Conservation (phyloP, 495 filamentous ascomycete species). For the Aspergillus campestris region DNA sequence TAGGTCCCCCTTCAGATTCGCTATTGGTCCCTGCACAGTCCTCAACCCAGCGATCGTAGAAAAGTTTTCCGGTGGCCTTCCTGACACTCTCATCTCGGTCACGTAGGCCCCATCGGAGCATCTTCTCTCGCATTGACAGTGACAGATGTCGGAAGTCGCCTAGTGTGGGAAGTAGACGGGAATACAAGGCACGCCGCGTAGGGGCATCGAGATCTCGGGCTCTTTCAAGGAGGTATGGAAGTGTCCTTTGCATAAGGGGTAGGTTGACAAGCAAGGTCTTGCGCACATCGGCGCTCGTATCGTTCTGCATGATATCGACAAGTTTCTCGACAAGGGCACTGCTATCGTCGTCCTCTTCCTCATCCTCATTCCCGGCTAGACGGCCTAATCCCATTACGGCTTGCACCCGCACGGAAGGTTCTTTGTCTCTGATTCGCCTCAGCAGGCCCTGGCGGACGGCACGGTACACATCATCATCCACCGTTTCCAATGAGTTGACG, state of each 20-base stretch:
- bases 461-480: slow-evolving; percentile 83
- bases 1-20: slow-evolving; percentile 34
- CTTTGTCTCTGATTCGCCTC: slow-evolving; percentile 86
- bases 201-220: slow-evolving; percentile 79
- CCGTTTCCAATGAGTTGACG: slow-evolving; percentile 79
- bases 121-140: slow-evolving; percentile 90
- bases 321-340: slow-evolving; percentile 67
- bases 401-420: slow-evolving; percentile 82
- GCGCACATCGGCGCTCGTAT: slow-evolving; percentile 87
- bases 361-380: slow-evolving; percentile 70
- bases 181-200: slow-evolving; percentile 79
- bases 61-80: slow-evolving; percentile 81
- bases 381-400: slow-evolving; percentile 85
- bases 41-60: slow-evolving; percentile 92
- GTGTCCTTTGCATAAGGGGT: slow-evolving; percentile 65
- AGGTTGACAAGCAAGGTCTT: slow-evolving; percentile 83
- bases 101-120: slow-evolving; percentile 89
- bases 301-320: slow-evolving; percentile 88
- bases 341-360: slow-evolving; percentile 60
- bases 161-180: slow-evolving; percentile 75
- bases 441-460: slow-evolving; percentile 65
- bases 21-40: slow-evolving; percentile 67
- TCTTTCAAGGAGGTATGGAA: slow-evolving; percentile 88
- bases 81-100: slow-evolving; percentile 93
- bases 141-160: slow-evolving; percentile 95